phyloP scores from a whole-genome alignment of 1,139 yeast species.

The Insectozyma bohioensis region DNA sequence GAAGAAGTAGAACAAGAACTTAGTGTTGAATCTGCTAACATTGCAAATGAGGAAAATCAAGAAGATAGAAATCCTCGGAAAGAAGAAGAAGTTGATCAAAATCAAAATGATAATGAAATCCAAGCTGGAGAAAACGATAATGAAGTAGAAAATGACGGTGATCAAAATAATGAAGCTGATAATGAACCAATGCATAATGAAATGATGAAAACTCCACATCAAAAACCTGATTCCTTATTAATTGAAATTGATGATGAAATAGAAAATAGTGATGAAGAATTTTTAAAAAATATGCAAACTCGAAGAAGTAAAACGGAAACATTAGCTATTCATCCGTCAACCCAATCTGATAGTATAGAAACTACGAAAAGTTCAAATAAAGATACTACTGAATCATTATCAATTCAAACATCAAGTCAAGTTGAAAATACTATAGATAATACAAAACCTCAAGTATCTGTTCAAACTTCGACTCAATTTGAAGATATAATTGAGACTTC shows the following conservation, averaged over 20 bases:
- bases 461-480: no score
- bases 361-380: no score
- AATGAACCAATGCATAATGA: not conserved
- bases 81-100: constrained; percentile 3
- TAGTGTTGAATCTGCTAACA: no score
- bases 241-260: constrained; percentile 3
- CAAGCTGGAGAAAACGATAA: not conserved
- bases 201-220: not conserved
- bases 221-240: not conserved
- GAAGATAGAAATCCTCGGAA: constrained; percentile 7
- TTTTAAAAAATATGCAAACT: constrained; percentile 10
- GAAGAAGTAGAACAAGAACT: no score
- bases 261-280: constrained; percentile 13
- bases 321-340: not conserved
- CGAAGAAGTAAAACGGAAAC: not conserved
- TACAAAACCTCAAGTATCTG: no score
- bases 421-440: no score
- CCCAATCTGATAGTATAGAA: no score
- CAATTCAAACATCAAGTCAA: no score
- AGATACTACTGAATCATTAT: no score
- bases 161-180: not conserved
- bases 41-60: no score
- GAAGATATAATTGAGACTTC: no score
- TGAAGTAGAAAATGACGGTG: not conserved
- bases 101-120: not conserved